Evolutionary conservation across 2,329 filamentous ascomycete species (phyloP).

Genomic region (Calonectria multiphialidica): DNA sequence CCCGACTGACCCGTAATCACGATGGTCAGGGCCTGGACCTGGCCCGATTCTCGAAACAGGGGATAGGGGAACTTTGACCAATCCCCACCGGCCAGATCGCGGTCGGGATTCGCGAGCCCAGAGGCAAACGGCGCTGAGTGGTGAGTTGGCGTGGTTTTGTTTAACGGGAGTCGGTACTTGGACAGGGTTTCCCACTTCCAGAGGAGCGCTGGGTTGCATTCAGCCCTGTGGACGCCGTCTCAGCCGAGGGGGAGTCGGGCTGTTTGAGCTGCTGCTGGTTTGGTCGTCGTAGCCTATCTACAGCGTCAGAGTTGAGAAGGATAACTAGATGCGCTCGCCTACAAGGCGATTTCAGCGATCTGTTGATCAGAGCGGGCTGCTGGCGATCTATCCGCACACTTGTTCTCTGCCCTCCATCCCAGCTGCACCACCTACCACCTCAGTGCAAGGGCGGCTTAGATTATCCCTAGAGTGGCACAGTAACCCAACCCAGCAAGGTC

Average conservation of each 20-base stretch:
- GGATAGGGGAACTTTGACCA: background rate
- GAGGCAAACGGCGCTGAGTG: background rate
- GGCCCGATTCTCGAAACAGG: slow-evolving; percentile 13
- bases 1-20: background rate
- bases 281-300: background rate
- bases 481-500: background rate
- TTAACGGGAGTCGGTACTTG: slow-evolving; percentile 14
- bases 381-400: background rate
- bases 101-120: background rate
- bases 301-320: background rate
- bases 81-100: background rate
- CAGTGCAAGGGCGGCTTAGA: background rate
- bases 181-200: background rate
- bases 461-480: background rate
- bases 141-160: background rate
- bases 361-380: background rate
- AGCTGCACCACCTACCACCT: background rate
- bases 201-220: background rate
- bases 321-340: background rate
- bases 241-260: background rate
- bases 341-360: background rate
- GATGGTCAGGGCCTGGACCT: background rate
- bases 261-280: background rate
- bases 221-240: slow-evolving; percentile 1
- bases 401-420: background rate